Evolutionary conservation across 2,329 filamentous ascomycete genomes (phyloP), one percentile per base, ranked within the genome.

Genomic region (Meredithiella fracta): DNA sequence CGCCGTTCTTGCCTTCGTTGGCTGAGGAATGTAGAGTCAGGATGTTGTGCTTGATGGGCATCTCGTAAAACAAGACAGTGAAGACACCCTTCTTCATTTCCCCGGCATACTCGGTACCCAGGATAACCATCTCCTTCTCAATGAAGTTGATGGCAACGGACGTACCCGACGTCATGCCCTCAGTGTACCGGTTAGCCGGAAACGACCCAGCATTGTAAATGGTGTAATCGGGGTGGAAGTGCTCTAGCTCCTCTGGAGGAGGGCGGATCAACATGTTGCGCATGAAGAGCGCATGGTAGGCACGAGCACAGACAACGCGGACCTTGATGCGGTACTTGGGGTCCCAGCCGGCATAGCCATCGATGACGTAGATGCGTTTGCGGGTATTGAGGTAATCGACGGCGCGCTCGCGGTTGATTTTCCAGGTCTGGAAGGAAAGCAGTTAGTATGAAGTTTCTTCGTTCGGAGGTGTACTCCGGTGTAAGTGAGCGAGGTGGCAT

Each of bases 241-340:
- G 81, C 75, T 95, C 85, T 56, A 98, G 83, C 77, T 98, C 90
- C 73, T 94, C 86, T 61, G 80, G 80, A 54, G 83, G 77, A 61
- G 92, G 92, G 64, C 92, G 86, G 76, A 98, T 98, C 68, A 98
- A 85, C 92, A 98, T 98, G 79, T 98, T 98, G 68, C 90, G 87
- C 92, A 98, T 98, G 82, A 98, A 98, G 62, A 98, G 82, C 60
- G 92, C 92, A 79, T 98, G 92, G 79, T 98, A 98, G 72, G 92
- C 92, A 69, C 92, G 90, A 63, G 92, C 92, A 75, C 92, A 98
- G 68, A 98, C 90, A 62, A 98, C 91, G 67, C 92, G 90, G 65
- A 98, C 92, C 66, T 83, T 86, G 74, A 98, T 97, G 63, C 90
- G 81, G 78, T 98, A 98, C 71, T 92, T 90, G 76, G 94, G 85